Evolutionary conservation across 768 basidiomycete genomes (phyloP).

Genomic region (Coprinellus micaceus): DNA sequence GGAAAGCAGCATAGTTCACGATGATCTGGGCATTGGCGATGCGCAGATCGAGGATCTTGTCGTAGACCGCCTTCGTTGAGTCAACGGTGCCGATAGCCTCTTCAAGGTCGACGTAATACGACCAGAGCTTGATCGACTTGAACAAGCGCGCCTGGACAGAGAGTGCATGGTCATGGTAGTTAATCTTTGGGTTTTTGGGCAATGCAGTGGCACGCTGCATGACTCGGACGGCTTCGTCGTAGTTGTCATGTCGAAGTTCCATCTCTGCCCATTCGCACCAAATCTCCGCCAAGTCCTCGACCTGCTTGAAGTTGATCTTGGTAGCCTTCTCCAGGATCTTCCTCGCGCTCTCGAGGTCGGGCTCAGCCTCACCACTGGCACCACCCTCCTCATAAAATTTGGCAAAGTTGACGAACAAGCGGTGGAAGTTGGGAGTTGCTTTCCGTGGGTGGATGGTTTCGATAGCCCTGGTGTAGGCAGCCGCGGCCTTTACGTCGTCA

Average conservation of each 20-base stretch:
- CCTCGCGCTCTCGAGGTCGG: conserved; percentile 79
- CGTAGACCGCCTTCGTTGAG: conserved; percentile 87
- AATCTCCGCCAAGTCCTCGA: conserved; percentile 95
- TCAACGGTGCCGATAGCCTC: conserved; percentile 96
- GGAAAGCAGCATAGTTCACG: conserved; percentile 93
- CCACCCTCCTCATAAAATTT: conserved; percentile 98
- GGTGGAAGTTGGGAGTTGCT: conserved; percentile 87
- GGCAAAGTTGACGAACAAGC: conserved; percentile 91
- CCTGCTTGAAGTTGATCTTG: conserved; percentile 88
- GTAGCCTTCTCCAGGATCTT: conserved; percentile 93
- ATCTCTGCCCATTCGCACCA: conserved; percentile 99
- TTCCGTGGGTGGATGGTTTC: conserved; percentile 85
- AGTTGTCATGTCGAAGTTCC: conserved; percentile 95
- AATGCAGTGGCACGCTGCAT: conserved; percentile 95
- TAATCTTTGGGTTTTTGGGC: conserved; percentile 86
- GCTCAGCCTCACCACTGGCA: conserved; percentile 68
- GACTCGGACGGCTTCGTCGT: conserved; percentile 89
- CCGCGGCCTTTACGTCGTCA: conserved; percentile 91
- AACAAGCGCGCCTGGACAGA: conserved; percentile 88
- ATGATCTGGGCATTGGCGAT: conserved; percentile 98
- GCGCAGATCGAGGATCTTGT: conserved; percentile 92
- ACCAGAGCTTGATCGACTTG: conserved; percentile 98
- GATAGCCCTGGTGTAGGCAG: conserved; percentile 87
- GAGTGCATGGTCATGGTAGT: conserved; percentile 89
- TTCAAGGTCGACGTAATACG: conserved; percentile 96